Evolutionary conservation across 192 early-diverging fungal species (phyloP), one percentile per base, ranked within the genome.

Genomic region (Coemansia sp.): DNA sequence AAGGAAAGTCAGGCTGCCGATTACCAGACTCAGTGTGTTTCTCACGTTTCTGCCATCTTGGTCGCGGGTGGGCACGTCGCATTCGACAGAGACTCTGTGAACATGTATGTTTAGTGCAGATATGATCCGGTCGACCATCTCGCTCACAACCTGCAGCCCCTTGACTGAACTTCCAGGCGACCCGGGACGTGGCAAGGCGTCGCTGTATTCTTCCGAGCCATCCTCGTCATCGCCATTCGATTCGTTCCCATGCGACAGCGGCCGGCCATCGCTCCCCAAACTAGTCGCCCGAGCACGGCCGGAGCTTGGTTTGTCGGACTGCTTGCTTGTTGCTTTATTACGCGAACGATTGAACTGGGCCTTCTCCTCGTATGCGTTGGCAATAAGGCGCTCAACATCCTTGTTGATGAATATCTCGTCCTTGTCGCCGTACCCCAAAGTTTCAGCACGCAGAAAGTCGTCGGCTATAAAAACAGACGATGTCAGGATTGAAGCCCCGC

Each of bases 381-480:
- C 73, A 16, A 82, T 65, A 57, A 85, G 61, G 21, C 76, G 71
- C 57, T 85, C 84, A 19, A 85, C 81, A 39, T 83, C 81, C 65
- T 78, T 83, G 65, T 73, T 83, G 16, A 83, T 72, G 54, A 78
- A 78, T 16, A 74, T 21, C 16, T 84, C 86, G 61, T 88, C 89
- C 42, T 90, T 90, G 40, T 87, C 82, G 56, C 88, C 89, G 26
- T 84, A 85, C 19, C 84, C 76, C 47, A 88, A 71, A 26, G 82
- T 85, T 58, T 88, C 88, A 19, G 86, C 82, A 45, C 86, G 85
- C 45, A 97, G 66, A 83, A 97, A 97, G 74, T 94, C 93, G 51
- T 88, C 93, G 9, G 95, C 95, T 63, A 97, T 90, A 67, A 91
- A 90, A 16, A 95, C 79, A 4, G 95, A 94, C 10, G 94, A 90